A percentile compares a stretch with the other conserved stretches of the same genome.
These are phyloP conservation scores for Pseudoturritis turrita DNA, from an alignment of 345 rosid species.

Conservation along the genomic window DNA sequence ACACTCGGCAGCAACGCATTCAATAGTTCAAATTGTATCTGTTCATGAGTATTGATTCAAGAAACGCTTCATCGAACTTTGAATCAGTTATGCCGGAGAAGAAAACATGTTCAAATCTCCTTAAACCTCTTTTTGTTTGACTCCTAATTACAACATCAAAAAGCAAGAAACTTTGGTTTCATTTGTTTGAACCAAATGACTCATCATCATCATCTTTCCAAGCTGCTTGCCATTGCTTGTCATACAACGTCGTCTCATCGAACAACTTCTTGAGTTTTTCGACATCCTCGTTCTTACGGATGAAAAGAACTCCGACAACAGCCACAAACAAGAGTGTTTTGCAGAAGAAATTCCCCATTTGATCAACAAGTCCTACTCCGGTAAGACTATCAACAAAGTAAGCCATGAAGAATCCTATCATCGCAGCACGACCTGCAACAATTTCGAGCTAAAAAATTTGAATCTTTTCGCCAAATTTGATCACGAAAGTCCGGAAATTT, in stretches of 20 bases:
- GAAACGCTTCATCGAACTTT: too few relatives aligned
- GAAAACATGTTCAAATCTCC: too few relatives aligned
- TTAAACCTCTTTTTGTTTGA: neutral
- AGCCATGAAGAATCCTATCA: constrained; percentile 98
- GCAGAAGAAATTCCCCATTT: constrained; percentile 94
- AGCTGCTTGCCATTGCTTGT: constrained; percentile 95
- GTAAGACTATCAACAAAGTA: constrained; percentile 91
- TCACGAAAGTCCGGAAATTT: too few relatives aligned
- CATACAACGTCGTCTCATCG: constrained; percentile 84
- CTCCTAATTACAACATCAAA: constrained; percentile 25
- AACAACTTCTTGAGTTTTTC: constrained; percentile 63
- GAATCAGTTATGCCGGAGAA: too few relatives aligned
- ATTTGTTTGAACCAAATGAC: constrained; percentile 7
- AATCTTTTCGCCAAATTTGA: too few relatives aligned
- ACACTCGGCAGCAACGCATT: too few relatives aligned
- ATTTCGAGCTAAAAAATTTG: too few relatives aligned
- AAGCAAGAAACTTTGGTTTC: neutral
- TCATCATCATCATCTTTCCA: constrained; percentile 64
- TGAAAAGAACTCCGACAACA: constrained; percentile 74
- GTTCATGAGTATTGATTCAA: too few relatives aligned
- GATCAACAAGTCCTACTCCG: constrained; percentile 93
- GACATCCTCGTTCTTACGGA: constrained; percentile 84
- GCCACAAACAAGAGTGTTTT: constrained; percentile 85
- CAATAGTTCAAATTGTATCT: too few relatives aligned
- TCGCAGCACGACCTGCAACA: constrained; percentile 82